A percentile compares a stretch with the other conserved stretches of the same genome.
phyloP scores from a whole-genome alignment of 2,329 filamentous ascomycete genomes.

The Nothophoma quercina region DNA sequence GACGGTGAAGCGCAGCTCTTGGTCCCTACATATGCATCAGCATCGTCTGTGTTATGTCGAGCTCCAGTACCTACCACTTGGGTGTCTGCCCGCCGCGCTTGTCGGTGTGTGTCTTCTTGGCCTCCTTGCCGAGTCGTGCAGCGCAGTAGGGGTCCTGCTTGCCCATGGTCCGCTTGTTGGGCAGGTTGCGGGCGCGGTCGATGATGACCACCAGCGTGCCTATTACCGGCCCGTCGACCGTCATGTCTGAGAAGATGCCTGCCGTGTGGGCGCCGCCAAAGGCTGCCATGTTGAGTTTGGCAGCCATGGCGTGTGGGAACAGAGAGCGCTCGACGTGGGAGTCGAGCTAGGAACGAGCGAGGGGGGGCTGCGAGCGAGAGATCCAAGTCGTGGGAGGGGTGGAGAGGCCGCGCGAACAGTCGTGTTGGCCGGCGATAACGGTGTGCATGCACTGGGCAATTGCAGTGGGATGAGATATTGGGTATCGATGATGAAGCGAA shows the following conservation, averaged over 20 bases:
- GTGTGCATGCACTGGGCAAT: slow-evolving; percentile 1
- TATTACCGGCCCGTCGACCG: slow-evolving; percentile 88
- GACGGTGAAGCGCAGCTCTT: slow-evolving; percentile 93
- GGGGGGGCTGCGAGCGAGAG: not conserved
- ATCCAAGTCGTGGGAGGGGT: not conserved
- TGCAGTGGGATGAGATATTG: not conserved
- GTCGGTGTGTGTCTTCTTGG: slow-evolving; percentile 95
- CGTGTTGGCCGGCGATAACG: not conserved
- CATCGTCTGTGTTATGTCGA: not conserved
- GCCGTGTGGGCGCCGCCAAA: slow-evolving; percentile 76
- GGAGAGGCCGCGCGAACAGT: not conserved
- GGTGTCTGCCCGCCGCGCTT: slow-evolving; percentile 94
- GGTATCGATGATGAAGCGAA: not conserved
- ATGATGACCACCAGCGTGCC: slow-evolving; percentile 91
- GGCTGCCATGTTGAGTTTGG: slow-evolving; percentile 39
- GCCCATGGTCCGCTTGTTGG: slow-evolving; percentile 95
- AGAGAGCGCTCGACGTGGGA: not conserved
- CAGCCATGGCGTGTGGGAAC: slow-evolving; percentile 45
- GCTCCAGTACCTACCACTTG: slow-evolving; percentile 73
- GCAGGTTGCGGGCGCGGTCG: slow-evolving; percentile 95
- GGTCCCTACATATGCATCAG: slow-evolving; percentile 72
- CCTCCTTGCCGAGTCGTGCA: slow-evolving; percentile 91
- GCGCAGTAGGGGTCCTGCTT: slow-evolving; percentile 99
- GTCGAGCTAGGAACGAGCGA: not conserved
- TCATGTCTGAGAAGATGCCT: slow-evolving; percentile 94